Evolutionary conservation across 2,329 filamentous ascomycete species (phyloP).

Genomic region (Botrytis elliptica): DNA sequence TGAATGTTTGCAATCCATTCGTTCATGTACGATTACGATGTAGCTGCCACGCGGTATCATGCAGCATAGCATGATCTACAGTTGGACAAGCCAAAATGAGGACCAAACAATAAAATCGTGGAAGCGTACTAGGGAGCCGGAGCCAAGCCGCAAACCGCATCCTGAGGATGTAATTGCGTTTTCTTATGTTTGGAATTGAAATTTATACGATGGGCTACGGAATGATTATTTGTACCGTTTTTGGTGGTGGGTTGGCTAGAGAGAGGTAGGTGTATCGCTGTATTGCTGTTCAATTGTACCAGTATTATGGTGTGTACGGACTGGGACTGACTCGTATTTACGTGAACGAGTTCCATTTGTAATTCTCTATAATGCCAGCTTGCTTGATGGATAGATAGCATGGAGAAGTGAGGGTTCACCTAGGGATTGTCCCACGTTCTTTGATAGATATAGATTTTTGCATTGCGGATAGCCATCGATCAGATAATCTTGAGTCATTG

Average conservation of each 20-base stretch:
- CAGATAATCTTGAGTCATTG: not conserved
- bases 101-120: not conserved
- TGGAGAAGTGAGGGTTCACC: constrained; percentile 1
- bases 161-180: not conserved
- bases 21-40: not conserved
- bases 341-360: not conserved
- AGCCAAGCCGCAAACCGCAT: not conserved
- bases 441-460: not conserved
- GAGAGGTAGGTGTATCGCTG: not conserved
- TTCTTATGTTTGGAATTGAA: not conserved
- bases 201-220: not conserved
- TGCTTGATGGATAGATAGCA: not conserved
- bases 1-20: not conserved
- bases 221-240: not conserved
- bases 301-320: not conserved
- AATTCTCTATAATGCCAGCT: not conserved
- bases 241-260: not conserved
- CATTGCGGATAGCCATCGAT: not conserved
- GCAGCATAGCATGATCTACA: not conserved
- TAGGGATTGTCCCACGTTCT: not conserved
- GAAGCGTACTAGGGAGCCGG: not conserved
- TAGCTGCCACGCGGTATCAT: constrained; percentile 5
- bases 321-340: not conserved
- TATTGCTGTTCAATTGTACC: not conserved
- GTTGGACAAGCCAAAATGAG: not conserved